Evolutionary conservation across 2,329 filamentous ascomycete species (phyloP).

Genomic region (Ceratocystis diversiconidia): DNA sequence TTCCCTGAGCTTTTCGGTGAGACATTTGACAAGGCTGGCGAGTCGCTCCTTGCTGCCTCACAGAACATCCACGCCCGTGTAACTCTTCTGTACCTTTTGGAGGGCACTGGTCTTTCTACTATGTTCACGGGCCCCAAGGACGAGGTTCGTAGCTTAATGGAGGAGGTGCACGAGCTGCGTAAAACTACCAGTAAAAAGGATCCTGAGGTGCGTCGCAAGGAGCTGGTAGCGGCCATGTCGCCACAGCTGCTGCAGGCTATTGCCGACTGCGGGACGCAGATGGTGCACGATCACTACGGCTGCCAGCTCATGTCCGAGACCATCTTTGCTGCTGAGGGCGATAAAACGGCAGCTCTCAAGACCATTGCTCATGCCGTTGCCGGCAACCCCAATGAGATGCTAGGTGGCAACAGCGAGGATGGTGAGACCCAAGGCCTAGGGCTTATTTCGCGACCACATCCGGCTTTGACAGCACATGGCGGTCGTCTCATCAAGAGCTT

Average conservation of each 20-base stretch:
- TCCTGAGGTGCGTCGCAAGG: slow-evolving; percentile 55
- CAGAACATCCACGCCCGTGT: slow-evolving; percentile 52
- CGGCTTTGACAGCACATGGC: slow-evolving; percentile 46
- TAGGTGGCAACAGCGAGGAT: slow-evolving; percentile 28
- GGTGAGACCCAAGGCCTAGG: slow-evolving; percentile 23
- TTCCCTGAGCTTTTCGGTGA: slow-evolving; percentile 75
- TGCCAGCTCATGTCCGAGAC: slow-evolving; percentile 77
- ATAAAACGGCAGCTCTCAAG: slow-evolving; percentile 59
- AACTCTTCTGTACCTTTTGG: slow-evolving; percentile 69
- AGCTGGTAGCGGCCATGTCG: slow-evolving; percentile 61
- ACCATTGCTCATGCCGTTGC: slow-evolving; percentile 52
- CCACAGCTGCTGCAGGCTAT: slow-evolving; percentile 63
- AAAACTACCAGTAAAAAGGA: slow-evolving; percentile 88
- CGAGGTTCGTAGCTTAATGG: slow-evolving; percentile 41
- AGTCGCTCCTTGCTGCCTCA: slow-evolving; percentile 49
- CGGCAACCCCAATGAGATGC: slow-evolving; percentile 33
- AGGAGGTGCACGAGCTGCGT: slow-evolving; percentile 66
- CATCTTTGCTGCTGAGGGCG: slow-evolving; percentile 59
- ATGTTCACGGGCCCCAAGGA: slow-evolving; percentile 49
- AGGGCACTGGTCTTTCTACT: slow-evolving; percentile 48
- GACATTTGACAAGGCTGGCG: slow-evolving; percentile 44
- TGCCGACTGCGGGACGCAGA: slow-evolving; percentile 47
- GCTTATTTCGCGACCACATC: slow-evolving; percentile 34
- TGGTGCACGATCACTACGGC: slow-evolving; percentile 66
- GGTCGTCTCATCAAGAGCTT: slow-evolving; percentile 84